Base-by-base conservation (phyloP, 2,329 filamentous ascomycete species). In the Ophiocordyceps camponoti-leonardi region DNA sequence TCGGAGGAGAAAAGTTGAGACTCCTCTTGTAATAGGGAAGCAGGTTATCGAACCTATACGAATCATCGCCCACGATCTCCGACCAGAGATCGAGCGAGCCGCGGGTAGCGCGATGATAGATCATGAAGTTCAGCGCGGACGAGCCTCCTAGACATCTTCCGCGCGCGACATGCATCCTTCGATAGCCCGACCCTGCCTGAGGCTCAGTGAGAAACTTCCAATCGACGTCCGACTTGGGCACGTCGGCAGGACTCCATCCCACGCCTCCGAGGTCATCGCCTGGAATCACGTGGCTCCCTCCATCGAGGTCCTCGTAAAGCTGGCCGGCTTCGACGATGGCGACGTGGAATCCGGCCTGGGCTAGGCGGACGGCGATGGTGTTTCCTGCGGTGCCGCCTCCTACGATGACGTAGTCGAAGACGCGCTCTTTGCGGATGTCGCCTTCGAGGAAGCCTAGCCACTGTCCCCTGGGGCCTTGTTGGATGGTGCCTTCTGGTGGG, bases 361-460 rank as follows among this genome's bases (percentile, higher is more conserved):
- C 57, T 0, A 67, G 54, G 2, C 63, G 54, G 16, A 51, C 52
- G 3, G 58, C 63, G 1, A 66, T 43, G 0, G 57, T 54, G 35
- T 60, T 54, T 26, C 64, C 64, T 2, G 60, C 62, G 0, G 58
- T 65, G 19, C 64, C 64, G 30, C 64, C 64, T 28, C 65, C 63
- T 20, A 64, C 54, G 10, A 67, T 49, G 2, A 58, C 41, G n/a
- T 57, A 56, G 47, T 58, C 56, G 31, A 48, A 48, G 12, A 44
- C 41, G 19, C 39, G 30, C 10, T 45, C 35, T 6, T n/a, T 31
- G 10, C 16, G 13, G 16, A 23, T 33, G 31, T 35, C 20, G 11
- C 43, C 43, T 23, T 26, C 5, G 4, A 44, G 43, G 8, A 11
- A 18, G 22, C 43, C 43, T 8, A 44, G 33, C 26, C 26, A 18